Conservation (phyloP, 2,329 filamentous ascomycete genomes). For the Verticillium alfalfae region DNA sequence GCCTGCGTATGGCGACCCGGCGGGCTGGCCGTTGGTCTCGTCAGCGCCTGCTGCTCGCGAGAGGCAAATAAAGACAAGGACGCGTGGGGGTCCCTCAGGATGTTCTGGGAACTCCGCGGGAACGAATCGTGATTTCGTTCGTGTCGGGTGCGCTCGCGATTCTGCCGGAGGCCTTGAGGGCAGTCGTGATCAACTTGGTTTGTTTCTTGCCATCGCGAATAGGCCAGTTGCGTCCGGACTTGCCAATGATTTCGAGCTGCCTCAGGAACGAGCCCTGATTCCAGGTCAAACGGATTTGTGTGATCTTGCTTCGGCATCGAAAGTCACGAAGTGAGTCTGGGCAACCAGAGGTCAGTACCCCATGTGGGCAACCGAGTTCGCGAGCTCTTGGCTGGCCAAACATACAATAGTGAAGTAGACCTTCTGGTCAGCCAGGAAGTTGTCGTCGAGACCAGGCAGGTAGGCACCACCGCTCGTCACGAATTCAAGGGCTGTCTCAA, state of each 20-base stretch:
- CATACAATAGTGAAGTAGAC: constrained; percentile 78
- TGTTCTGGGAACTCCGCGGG: constrained; percentile 49
- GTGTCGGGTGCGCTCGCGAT: constrained; percentile 23
- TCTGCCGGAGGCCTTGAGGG: constrained; percentile 43
- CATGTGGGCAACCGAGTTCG: not conserved
- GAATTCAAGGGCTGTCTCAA: constrained; percentile 82
- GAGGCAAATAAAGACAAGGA: constrained; percentile 71
- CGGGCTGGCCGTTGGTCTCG: constrained; percentile 16
- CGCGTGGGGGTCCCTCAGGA: constrained; percentile 59
- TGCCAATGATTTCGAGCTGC: constrained; percentile 89
- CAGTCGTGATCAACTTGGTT: constrained; percentile 65
- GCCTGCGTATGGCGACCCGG: constrained; percentile 58
- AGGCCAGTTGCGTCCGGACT: constrained; percentile 87
- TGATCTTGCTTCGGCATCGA: constrained; percentile 72
- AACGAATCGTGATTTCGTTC: constrained; percentile 33
- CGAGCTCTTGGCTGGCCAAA: constrained; percentile 15
- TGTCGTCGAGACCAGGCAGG: constrained; percentile 85
- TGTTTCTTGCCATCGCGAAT: constrained; percentile 85
- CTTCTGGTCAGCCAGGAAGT: constrained; percentile 79
- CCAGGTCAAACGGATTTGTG: constrained; percentile 86
- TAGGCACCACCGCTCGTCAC: constrained; percentile 75
- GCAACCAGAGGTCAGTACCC: constrained; percentile 2
- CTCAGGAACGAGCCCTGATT: constrained; percentile 91
- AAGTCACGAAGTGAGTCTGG: constrained; percentile 83
- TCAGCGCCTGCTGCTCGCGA: constrained; percentile 49